These are phyloP conservation scores for Neonectria neomacrospora DNA, from an alignment of 2,329 filamentous ascomycete species.

Conservation along the genomic window DNA sequence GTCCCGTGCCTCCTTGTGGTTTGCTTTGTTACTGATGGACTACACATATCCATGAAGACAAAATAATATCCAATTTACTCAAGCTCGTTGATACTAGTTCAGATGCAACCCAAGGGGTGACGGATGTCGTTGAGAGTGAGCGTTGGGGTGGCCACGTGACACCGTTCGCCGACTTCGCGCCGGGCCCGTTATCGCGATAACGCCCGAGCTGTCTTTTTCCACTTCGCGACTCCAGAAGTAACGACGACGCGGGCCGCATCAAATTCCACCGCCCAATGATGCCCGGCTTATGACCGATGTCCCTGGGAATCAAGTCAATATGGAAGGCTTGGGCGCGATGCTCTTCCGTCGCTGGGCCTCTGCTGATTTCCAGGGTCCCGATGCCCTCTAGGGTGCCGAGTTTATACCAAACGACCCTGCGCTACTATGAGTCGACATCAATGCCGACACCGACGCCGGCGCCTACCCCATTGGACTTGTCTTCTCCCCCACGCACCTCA, in stretches of 20 bases:
- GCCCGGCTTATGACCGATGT: conserved; percentile 57
- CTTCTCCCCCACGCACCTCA: neutral
- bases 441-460: neutral
- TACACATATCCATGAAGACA: neutral
- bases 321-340: conserved; percentile 55
- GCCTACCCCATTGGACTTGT: conserved; percentile 7
- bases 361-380: conserved; percentile 35
- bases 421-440: conserved; percentile 37
- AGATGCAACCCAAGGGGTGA: neutral
- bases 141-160: conserved; percentile 21
- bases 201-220: conserved; percentile 36
- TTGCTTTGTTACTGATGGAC: neutral
- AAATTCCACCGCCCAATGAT: conserved; percentile 44
- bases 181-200: conserved; percentile 36
- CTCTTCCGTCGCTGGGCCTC: conserved; percentile 41
- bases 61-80: neutral
- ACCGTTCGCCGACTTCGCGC: conserved; percentile 7
- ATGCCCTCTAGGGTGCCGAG: conserved; percentile 34
- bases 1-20: neutral
- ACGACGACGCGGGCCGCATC: conserved; percentile 24
- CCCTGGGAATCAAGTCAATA: conserved; percentile 56
- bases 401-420: conserved; percentile 22
- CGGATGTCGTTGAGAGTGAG: neutral
- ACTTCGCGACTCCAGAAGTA: conserved; percentile 24
- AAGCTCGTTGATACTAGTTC: neutral